Conservation (phyloP, 1,284 basidiomycete species). For the Rhodotorula sp. region DNA sequence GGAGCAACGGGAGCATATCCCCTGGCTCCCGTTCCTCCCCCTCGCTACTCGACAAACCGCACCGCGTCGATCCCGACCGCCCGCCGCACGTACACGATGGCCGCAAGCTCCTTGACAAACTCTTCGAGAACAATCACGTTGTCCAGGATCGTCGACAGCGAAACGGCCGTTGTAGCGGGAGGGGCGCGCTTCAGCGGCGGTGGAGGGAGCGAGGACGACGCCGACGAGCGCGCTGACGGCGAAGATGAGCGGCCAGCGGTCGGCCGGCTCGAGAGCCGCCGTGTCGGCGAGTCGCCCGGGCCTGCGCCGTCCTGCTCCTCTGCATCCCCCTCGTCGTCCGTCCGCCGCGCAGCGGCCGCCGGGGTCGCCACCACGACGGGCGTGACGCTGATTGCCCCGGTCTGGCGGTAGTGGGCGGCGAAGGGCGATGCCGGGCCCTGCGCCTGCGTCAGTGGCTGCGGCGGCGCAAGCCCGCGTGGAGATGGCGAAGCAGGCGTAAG, state of each 20-base stretch:
- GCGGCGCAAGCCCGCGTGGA: slow-evolving; percentile 15
- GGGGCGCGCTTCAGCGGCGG: not conserved
- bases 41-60: slow-evolving; percentile 9
- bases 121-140: slow-evolving; percentile 96
- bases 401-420: slow-evolving; percentile 78
- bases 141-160: slow-evolving; percentile 81
- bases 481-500: slow-evolving; percentile 49
- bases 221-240: not conserved
- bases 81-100: slow-evolving; percentile 36
- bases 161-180: slow-evolving; percentile 54
- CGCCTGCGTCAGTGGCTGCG: not conserved
- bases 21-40: not conserved
- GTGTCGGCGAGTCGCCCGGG: slow-evolving; percentile 42
- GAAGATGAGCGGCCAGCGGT: not conserved
- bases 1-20: not conserved
- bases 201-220: not conserved
- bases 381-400: slow-evolving; percentile 70
- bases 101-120: slow-evolving; percentile 74
- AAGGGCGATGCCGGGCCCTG: slow-evolving; percentile 74
- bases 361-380: slow-evolving; percentile 67
- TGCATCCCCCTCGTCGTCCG: slow-evolving; percentile 50
- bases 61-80: slow-evolving; percentile 35
- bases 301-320: slow-evolving; percentile 5
- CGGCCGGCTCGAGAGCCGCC: slow-evolving; percentile 4
- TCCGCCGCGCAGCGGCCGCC: slow-evolving; percentile 55